Conservation (phyloP, 345 rosid species). For the Rhodamnia argentea region DNA sequence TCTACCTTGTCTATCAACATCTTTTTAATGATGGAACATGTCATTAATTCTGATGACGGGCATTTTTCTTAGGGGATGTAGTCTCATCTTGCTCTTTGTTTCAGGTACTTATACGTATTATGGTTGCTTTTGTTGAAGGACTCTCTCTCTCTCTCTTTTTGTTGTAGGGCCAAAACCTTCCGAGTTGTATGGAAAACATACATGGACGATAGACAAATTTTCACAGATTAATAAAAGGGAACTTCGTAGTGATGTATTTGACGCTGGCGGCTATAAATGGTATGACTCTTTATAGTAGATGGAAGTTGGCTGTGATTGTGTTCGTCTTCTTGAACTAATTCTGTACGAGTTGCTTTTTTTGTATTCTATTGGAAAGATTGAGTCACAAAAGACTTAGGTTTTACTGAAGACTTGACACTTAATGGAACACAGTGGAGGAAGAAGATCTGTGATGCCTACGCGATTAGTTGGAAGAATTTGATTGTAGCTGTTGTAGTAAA, state of each 20-base stretch:
- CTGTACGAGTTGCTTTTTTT: background rate
- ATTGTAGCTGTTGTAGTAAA: background rate
- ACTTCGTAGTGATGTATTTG: constrained; percentile 69
- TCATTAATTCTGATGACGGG: background rate
- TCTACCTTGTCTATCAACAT: background rate
- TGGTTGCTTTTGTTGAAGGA: background rate
- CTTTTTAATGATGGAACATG: background rate
- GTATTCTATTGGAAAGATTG: background rate
- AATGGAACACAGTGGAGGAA: background rate
- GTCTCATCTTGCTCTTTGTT: background rate
- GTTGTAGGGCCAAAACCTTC: constrained; percentile 67
- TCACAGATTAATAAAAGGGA: constrained; percentile 75
- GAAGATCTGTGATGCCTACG: background rate
- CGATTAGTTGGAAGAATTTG: background rate
- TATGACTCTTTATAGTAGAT: constrained; percentile 20
- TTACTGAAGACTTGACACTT: background rate
- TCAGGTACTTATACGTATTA: background rate
- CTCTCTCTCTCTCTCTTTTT: background rate
- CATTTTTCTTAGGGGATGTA: background rate
- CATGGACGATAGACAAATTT: constrained; percentile 91
- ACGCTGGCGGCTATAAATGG: constrained; percentile 93
- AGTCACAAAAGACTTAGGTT: background rate
- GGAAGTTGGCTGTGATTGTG: background rate
- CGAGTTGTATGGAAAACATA: constrained; percentile 59
- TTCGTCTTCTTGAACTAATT: background rate